Evolutionary conservation across 2,329 filamentous ascomycete genomes (phyloP).

Genomic region (Pyricularia pennisetigena): DNA sequence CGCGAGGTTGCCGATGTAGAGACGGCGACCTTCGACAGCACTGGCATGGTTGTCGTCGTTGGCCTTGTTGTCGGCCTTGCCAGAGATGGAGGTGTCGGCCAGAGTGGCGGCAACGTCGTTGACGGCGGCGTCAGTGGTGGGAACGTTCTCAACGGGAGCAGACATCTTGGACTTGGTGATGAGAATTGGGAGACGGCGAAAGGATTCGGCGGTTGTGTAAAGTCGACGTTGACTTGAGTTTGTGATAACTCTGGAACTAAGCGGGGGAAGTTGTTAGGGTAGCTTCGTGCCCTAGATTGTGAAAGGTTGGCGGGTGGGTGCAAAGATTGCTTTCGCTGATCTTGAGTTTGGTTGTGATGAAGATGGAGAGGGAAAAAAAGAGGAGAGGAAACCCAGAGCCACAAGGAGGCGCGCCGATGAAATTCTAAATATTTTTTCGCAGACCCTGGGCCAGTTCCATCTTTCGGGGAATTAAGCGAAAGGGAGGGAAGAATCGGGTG

Average conservation of each 20-base stretch:
- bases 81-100: conserved; percentile 63
- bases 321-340: conserved; percentile 21
- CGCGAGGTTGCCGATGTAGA: conserved; percentile 99
- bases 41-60: conserved; percentile 91
- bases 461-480: conserved; percentile 19
- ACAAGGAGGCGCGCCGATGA: conserved; percentile 17
- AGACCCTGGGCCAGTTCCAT: conserved; percentile 9
- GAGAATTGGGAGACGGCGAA: conserved; percentile 3
- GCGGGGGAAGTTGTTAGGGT: conserved; percentile 60
- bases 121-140: conserved; percentile 50
- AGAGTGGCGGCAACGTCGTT: conserved; percentile 67
- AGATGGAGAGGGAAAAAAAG: conserved; percentile 20
- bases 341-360: conserved; percentile 19
- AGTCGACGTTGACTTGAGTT: conserved; percentile 30
- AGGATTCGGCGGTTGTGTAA: conserved; percentile 12
- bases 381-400: conserved; percentile 15
- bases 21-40: conserved; percentile 95
- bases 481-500: conserved; percentile 17
- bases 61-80: conserved; percentile 47
- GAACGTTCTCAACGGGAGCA: conserved; percentile 62
- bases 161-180: conserved; percentile 62
- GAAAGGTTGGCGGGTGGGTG: conserved; percentile 26
- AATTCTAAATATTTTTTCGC: conserved; percentile 25
- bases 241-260: conserved; percentile 62
- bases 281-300: conserved; percentile 78